Evolutionary conservation across 2,329 filamentous ascomycete species (phyloP), one percentile per base, ranked within the genome.

Genomic region (Cercospora nicotianae): DNA sequence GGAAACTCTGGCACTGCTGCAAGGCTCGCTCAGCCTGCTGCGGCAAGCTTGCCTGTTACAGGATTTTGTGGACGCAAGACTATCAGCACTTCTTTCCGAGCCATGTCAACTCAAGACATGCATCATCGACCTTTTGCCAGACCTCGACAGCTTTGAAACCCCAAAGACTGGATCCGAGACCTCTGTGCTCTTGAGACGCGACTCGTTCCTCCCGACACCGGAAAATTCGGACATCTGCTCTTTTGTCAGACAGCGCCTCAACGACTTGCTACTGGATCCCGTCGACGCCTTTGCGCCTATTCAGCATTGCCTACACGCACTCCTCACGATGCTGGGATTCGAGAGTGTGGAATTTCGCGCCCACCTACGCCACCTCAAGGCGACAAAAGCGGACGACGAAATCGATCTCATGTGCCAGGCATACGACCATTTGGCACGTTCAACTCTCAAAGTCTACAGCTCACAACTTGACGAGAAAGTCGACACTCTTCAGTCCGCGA

Each of bases 321-420:
- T 64, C 1, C 62, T 64, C n/a, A 30, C 48, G 3, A 57, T 58
- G 12, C 7, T 64, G 9, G 51, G 48, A n/a, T 64, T 64, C 16
- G 51, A 58, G 6, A 45, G 45, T n/a, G 30, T 7, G 13, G 33
- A 58, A n/a, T 64, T 57, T 1, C 62, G 62, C 9, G 62, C 62
- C 3, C 48, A 58, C 16, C 9, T 64, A n/a, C 48, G 62, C 5
- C 62, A 55, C 8, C 33, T 55, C n/a, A 64, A 64, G 31, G 9
- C 48, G 23, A 23, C 45, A 23, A 30, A 57, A 42, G 45, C n/a
- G 3, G 30, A 28, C 51, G 31, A 45, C 20, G 62, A 58, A 3
- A 39, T 42, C 5, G 62, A 64, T 13, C 62, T 64, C n/a, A 64
- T 64, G 62, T 58, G 62, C 30, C 62, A 55, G 36, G 62, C 62